These are phyloP conservation scores for Cadophora sp. DNA, from an alignment of 2,329 filamentous ascomycete species.

Conservation along the genomic window DNA sequence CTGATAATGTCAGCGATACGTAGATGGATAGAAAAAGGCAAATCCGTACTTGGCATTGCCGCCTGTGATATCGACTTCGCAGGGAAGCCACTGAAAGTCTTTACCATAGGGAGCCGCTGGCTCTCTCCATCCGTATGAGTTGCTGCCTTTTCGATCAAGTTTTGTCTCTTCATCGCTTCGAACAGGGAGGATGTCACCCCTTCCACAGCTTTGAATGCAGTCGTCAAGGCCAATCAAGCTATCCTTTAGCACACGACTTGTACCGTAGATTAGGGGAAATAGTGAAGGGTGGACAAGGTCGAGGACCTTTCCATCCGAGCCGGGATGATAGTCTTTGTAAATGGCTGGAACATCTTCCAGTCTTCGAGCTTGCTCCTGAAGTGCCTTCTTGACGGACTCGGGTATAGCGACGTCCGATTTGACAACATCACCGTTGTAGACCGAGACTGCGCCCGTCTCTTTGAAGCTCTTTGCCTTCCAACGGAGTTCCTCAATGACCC, in stretches of 20 bases:
- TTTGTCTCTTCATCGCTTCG: conserved; percentile 20
- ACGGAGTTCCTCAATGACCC: conserved; percentile 36
- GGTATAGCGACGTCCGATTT: conserved; percentile 60
- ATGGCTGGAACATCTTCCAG: conserved; percentile 59
- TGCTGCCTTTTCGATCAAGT: background rate
- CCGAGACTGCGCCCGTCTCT: conserved; percentile 26
- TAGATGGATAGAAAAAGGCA: background rate
- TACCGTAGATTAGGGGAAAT: conserved; percentile 63
- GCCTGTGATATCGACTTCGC: conserved; percentile 45
- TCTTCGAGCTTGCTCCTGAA: conserved; percentile 51
- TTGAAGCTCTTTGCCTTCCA: conserved; percentile 34
- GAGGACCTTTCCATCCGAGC: conserved; percentile 61
- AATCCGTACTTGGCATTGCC: conserved; percentile 35
- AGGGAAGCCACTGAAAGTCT: conserved; percentile 53
- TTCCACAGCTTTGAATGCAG: conserved; percentile 41
- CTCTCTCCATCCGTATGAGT: background rate
- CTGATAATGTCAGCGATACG: conserved; percentile 20
- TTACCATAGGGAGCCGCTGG: conserved; percentile 25
- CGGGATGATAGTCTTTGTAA: conserved; percentile 66
- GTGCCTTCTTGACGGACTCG: conserved; percentile 46
- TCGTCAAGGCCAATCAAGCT: conserved; percentile 34
- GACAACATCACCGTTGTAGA: conserved; percentile 47
- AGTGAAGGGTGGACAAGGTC: conserved; percentile 70
- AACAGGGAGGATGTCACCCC: conserved; percentile 34
- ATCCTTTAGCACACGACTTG: conserved; percentile 49